Evolutionary conservation across 2,329 filamentous ascomycete genomes (phyloP), one percentile per base, ranked within the genome.

Genomic region (Harringtonia aguacate): DNA sequence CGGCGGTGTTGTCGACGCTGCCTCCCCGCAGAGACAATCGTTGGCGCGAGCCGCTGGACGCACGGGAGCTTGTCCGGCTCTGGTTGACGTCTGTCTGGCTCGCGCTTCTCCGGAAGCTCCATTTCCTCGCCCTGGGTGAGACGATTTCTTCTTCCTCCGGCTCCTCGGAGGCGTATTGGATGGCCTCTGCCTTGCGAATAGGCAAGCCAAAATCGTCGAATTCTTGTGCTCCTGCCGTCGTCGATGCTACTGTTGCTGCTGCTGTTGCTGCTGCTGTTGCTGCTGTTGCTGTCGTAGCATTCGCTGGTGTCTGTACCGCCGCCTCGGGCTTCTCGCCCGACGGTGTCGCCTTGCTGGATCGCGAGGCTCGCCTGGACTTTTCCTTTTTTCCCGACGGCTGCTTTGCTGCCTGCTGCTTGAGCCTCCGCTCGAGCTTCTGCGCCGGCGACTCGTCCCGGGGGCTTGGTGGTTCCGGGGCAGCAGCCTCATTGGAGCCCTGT

Each of bases 201-300:
- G 81, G 81, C 50, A 86, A 64, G 41, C 82, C 82, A 58, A 86
- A 86, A 52, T 86, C 82, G 59, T 86, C 82, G 47, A 79, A 63
- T 55, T 81, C 76, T 40, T 9, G 35, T 17, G 29, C 39, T 22
- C 22, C n/a, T 4, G 21, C 21, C n/a, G 37, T 29, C 18, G 28
- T 22, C 18, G 28, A 4, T 17, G 33, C 9, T 30, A 14, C 15
- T n/a, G 36, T 21, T 22, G 18, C 35, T 9, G 35, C 10, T 9
- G 35, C 20, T 4, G 10, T 13, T 5, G 33, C 39, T 21, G 28
- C 39, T 20, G 27, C 15, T 4, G 20, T 14, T 28, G 36, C 18
- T 17, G 27, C 31, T 17, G 27, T 4, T n/a, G 31, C 15, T 30
- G 22, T 14, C 28, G 35, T 21, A 14, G 18, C 35, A 12, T 17